These are phyloP conservation scores for Quercus bicolor DNA, from an alignment of 306 rosid species.

Conservation along the genomic window DNA sequence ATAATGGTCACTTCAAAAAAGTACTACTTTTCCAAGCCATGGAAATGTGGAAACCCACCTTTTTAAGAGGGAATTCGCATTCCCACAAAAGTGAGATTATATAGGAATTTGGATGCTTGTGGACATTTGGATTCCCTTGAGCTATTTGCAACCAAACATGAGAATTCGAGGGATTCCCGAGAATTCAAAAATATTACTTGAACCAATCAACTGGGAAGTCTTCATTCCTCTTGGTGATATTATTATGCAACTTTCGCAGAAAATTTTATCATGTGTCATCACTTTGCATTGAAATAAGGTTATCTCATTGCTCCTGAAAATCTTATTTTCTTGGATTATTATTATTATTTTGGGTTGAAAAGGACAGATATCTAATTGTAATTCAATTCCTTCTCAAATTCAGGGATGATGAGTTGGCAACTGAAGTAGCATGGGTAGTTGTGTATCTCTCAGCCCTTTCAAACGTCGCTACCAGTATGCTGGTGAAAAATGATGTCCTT, in stretches of 20 bases:
- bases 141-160: no score
- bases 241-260: not conserved
- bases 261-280: not conserved
- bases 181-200: no score
- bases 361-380: not conserved
- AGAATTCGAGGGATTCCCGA: no score
- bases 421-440: conserved; percentile 96
- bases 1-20: no score
- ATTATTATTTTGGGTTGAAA: not conserved
- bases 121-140: no score
- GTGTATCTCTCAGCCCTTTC: conserved; percentile 95
- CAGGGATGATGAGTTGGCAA: conserved; percentile 94
- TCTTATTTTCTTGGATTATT: not conserved
- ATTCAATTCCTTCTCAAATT: conserved; percentile 17
- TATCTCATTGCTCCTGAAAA: not conserved
- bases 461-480: conserved; percentile 64
- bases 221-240: not conserved
- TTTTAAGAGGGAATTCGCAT: no score
- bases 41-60: no score
- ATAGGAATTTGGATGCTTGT: no score
- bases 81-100: no score
- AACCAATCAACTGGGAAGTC: no score
- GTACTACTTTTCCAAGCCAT: no score
- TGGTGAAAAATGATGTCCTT: conserved; percentile 75
- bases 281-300: not conserved